Conservation (phyloP, 1,284 basidiomycete genomes). For the Mycena citricolor region DNA sequence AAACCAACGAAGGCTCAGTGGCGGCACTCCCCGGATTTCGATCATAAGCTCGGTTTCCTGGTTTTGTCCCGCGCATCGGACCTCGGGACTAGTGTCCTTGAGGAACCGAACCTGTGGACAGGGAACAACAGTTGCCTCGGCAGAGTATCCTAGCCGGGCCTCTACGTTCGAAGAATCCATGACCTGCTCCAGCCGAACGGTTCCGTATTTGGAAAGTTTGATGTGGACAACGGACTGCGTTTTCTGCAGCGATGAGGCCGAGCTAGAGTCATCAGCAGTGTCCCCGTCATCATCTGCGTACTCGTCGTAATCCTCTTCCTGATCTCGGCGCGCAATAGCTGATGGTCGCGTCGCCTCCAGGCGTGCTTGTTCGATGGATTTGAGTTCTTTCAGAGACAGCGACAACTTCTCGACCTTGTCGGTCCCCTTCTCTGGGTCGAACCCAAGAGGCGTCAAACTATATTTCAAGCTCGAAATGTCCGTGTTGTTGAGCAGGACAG, state of each 20-base stretch:
- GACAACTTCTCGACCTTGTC: conserved; percentile 54
- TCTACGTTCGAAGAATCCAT: conserved; percentile 68
- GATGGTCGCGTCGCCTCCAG: conserved; percentile 50
- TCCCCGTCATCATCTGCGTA: conserved; percentile 50
- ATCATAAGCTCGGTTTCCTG: conserved; percentile 65
- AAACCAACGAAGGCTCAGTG: conserved; percentile 77
- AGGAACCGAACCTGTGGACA: conserved; percentile 78
- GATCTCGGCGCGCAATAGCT: conserved; percentile 40
- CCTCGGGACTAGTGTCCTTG: conserved; percentile 46
- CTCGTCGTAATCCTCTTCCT: conserved; percentile 62
- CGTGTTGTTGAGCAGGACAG: conserved; percentile 90
- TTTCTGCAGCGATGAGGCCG: conserved; percentile 29
- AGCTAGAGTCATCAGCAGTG: conserved; percentile 36
- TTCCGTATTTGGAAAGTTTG: conserved; percentile 68
- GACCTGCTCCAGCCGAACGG: conserved; percentile 71
- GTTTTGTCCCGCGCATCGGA: conserved; percentile 74
- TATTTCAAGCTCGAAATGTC: conserved; percentile 75
- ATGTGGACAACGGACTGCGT: conserved; percentile 62
- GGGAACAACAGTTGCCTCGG: conserved; percentile 75
- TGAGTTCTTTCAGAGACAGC: conserved; percentile 63
- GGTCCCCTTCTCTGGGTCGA: conserved; percentile 38
- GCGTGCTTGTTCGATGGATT: conserved; percentile 60
- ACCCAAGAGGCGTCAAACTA: conserved; percentile 70
- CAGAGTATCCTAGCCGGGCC: conserved; percentile 62
- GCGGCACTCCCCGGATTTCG: conserved; percentile 75